A percentile compares a stretch with the other conserved stretches of the same genome.
phyloP scores from a whole-genome alignment of 495 filamentous ascomycete species.

The Aspergillus sclerotiicarbonarius region DNA sequence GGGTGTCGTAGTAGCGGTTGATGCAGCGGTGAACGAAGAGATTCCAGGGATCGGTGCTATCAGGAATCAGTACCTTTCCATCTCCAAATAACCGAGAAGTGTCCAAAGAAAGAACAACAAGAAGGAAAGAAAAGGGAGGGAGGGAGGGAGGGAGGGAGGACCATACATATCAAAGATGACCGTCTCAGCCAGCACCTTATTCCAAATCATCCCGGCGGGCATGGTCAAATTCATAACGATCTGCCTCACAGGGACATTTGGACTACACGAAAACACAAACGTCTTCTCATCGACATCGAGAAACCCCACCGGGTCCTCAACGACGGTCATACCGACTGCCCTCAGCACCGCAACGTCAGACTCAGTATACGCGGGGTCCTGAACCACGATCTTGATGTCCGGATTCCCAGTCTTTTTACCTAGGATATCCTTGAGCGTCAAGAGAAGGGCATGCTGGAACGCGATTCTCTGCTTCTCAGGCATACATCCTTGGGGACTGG shows the following conservation, averaged over 20 bases:
- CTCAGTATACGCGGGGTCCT: slow-evolving; percentile 5
- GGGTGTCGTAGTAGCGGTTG: neutral
- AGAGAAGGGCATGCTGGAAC: slow-evolving; percentile 8
- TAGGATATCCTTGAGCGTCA: neutral
- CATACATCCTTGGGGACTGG: neutral
- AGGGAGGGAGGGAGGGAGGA: neutral
- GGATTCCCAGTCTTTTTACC: neutral
- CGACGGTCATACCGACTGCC: neutral
- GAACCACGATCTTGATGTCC: neutral
- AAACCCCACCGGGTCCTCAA: slow-evolving; percentile 8
- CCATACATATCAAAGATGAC: too few species aligned
- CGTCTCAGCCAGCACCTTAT: neutral
- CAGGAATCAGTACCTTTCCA: too few species aligned
- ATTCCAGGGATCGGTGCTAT: neutral
- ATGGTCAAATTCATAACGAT: slow-evolving; percentile 3
- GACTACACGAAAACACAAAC: slow-evolving; percentile 6
- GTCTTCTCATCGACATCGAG: slow-evolving; percentile 4
- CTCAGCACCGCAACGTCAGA: neutral
- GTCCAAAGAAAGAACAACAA: neutral
- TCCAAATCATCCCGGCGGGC: slow-evolving; percentile 8
- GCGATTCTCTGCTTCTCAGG: neutral
- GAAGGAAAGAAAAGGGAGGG: neutral
- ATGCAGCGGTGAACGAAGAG: neutral
- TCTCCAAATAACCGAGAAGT: too few species aligned
- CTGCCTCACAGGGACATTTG: slow-evolving; percentile 10